Evolutionary conservation across 345 rosid species (phyloP).

Genomic region (Salix brachista): DNA sequence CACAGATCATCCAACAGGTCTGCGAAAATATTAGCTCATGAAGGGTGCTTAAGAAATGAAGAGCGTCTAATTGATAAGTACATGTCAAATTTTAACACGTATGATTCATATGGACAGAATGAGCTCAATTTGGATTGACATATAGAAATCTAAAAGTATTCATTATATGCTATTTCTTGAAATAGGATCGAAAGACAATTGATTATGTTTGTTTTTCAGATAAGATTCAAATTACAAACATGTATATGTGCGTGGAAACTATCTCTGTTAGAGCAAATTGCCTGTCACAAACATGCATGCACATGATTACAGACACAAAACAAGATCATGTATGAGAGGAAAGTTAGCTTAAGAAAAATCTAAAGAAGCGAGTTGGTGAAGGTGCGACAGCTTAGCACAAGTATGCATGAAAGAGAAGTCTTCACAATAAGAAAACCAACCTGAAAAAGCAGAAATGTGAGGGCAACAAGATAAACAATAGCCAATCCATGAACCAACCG

Average conservation of each 20-base stretch:
- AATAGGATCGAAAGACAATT: no score
- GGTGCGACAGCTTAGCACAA: background rate
- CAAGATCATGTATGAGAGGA: background rate
- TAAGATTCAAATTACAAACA: no score
- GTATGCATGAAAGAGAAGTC: background rate
- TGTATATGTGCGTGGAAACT: no score
- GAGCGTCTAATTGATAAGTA: background rate
- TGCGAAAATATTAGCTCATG: background rate
- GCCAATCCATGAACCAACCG: constrained; percentile 99
- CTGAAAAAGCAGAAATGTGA: constrained; percentile 97
- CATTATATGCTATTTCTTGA: no score
- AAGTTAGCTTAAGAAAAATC: background rate
- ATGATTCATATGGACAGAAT: no score
- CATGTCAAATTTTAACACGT: no score
- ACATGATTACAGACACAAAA: no score
- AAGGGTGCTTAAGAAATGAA: background rate
- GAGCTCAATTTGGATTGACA: no score
- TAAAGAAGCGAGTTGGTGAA: background rate
- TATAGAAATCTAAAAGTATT: no score
- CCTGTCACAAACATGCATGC: background rate
- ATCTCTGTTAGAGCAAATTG: background rate
- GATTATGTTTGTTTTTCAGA: no score
- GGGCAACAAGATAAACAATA: constrained; percentile 79
- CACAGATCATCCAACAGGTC: background rate
- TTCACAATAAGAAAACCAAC: constrained; percentile 34